Evolutionary conservation across 495 filamentous ascomycete genomes (phyloP), one percentile per base, ranked within the genome.

Genomic region (Xylaria telfairii): DNA sequence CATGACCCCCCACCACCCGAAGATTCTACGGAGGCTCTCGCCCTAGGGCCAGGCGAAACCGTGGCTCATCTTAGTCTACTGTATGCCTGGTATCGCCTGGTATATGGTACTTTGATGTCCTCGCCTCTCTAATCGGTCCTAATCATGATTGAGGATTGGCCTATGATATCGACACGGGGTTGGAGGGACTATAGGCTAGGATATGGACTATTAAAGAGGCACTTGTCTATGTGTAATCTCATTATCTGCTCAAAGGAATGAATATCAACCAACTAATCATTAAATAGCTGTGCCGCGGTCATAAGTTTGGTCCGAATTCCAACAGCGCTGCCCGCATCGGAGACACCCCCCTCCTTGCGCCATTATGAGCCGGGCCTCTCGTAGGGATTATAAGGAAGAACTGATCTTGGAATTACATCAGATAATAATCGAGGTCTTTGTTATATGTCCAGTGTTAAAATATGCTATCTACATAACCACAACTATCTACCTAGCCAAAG

Each of bases 51-150:
- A 59, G 54, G 30, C 17, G 3, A 61, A 9, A 42, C 42, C 21
- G 19, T 10, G 37, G 21, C 21, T 59, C 32, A 4, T 10, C 4
- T 37, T 10, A 59, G 15, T 28, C 15, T 4, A 53, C 15, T n/a
- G n/a, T n/a, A n/a, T n/a, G n/a, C n/a, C n/a, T n/a, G n/a, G n/a
- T n/a, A n/a, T n/a, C n/a, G 13, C 49, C 15, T 26, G 4, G 10
- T 28, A 7, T 21, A 19, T 53, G 12, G 17, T 17, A 10, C 17
- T 39, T 21, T 1, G 17, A 59, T 5, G 2, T 19, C 15, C n/a
- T 59, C 12, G 56, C 21, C 37, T 42, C 21, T 8, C 12, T 15
- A 28, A 42, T 62, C 59, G 59, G 59, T 62, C 57, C 59, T 41
- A 42, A 62, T 62, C 1, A 42, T 24, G 15, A 10, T 26, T 21